A percentile compares a stretch with the other conserved stretches of the same genome.
These are phyloP conservation scores for Rubia peregrina DNA, from an alignment of 305 asterid species.

Conservation along the genomic window DNA sequence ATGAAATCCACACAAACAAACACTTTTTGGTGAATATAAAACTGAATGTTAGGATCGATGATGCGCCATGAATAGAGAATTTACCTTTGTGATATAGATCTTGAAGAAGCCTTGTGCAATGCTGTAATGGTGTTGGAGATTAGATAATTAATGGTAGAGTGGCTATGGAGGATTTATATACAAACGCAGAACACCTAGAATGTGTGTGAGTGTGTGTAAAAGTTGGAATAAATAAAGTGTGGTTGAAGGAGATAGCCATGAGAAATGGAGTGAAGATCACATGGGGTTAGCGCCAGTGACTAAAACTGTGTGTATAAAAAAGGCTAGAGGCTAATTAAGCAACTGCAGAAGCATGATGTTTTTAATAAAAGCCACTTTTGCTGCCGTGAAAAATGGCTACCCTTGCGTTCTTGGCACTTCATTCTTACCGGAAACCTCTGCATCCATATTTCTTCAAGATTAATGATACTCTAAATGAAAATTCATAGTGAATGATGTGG, in stretches of 20 bases:
- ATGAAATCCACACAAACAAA: too few species aligned
- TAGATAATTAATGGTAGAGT: too few species aligned
- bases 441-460: too few species aligned
- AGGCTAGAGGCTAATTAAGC: neutral
- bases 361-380: conserved; percentile 33
- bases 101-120: neutral
- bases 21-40: too few species aligned
- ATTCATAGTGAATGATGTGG: too few species aligned
- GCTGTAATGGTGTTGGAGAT: neutral
- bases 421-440: neutral
- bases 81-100: neutral
- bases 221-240: conserved; percentile 23
- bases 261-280: conserved; percentile 64
- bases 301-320: conserved; percentile 5
- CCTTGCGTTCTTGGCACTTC: conserved; percentile 37
- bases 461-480: too few species aligned
- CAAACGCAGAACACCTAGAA: conserved; percentile 10
- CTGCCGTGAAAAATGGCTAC: conserved; percentile 43
- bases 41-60: too few species aligned
- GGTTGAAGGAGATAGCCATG: conserved; percentile 42
- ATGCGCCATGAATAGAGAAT: too few species aligned
- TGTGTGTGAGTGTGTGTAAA: conserved; percentile 4
- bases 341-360: conserved; percentile 25
- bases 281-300: conserved; percentile 44
- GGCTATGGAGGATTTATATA: neutral